Base-by-base conservation (phyloP, 306 rosid species). In the Carpinus fangiana region DNA sequence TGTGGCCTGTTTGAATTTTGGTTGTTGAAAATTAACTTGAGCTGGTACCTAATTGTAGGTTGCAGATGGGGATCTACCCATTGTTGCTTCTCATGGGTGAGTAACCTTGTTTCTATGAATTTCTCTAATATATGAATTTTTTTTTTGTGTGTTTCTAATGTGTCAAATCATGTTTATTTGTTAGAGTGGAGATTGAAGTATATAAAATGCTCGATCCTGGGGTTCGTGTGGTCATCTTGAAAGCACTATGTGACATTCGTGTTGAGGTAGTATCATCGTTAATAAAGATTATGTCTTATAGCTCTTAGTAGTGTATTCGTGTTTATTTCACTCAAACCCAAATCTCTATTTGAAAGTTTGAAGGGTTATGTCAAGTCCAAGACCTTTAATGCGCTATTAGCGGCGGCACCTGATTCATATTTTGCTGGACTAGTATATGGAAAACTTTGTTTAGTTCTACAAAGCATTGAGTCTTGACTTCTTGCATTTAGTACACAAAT, bases 221-320 rank as follows among this genome's bases (percentile, higher is more conserved):
- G 54, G 80, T 96, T 47, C 97, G 99, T 31, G 94, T 93, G 79
- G 79, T 91, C 85, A 96, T 96, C 84, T 87, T 96, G 90, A 96
- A 93, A 89, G 99, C 99, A 76, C 89, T 96, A 62, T 96, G 99
- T 76, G 99, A 93, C 85, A 96, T 96, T 85, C 99, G 99, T 76
- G 98, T 96, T 73, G 99, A 91, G 99, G 99, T 96, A 90, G 59
- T 75, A 18, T 53, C 60, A 31, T 26, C 23, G 43, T 72, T 79
- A 55, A 60, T 81, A n/a, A 75, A 31, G 66, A 61, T 61, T 73
- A 68, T 57, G 59, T 69, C 50, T 51, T 62, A 56, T 43, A 75
- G 73, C 26, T 28, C 55, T 78, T 77, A 62, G 46, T 84, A 62
- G 76, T 41, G 61, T 76, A 20, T 73, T 72, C 68, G 75, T 73